These are phyloP conservation scores for Suhomyces maxii DNA, from an alignment of 1,139 yeast genomes.

Conservation along the genomic window DNA sequence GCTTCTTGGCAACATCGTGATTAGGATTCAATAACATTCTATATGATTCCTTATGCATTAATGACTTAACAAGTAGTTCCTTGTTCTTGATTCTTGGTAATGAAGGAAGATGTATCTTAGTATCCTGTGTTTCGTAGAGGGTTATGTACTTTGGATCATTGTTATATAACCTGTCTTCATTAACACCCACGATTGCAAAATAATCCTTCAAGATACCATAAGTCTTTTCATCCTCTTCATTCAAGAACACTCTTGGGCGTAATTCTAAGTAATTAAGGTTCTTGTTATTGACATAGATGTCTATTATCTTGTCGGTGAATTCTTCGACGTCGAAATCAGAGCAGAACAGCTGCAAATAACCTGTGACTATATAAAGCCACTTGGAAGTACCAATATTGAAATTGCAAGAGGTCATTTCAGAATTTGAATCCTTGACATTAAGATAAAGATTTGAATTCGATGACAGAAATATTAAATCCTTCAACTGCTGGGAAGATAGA, in stretches of 20 bases:
- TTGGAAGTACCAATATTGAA: conserved; percentile 16
- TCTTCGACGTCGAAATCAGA: conserved; percentile 26
- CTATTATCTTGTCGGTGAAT: conserved; percentile 33
- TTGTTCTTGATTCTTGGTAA: conserved; percentile 37
- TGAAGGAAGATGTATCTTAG: conserved; percentile 32
- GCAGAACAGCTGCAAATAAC: conserved; percentile 33
- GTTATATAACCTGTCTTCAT: conserved; percentile 23
- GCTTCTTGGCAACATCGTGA: conserved; percentile 31
- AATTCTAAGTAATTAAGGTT: conserved; percentile 12
- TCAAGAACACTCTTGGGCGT: conserved; percentile 8
- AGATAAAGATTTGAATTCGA: conserved; percentile 9
- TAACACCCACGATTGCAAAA: conserved; percentile 24
- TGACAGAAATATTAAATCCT: conserved; percentile 19
- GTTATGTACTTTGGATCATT: conserved; percentile 21
- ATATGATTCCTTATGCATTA: conserved; percentile 44
- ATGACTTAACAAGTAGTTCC: conserved; percentile 34
- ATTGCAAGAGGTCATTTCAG: conserved; percentile 7
- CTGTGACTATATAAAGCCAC: conserved; percentile 40
- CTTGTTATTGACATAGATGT: conserved; percentile 29
- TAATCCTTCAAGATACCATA: conserved; percentile 21
- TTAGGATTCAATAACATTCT: conserved; percentile 31
- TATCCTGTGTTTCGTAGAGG: conserved; percentile 26
- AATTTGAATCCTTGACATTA: conserved; percentile 3
- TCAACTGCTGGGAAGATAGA: conserved; percentile 23
- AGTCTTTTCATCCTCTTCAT: conserved; percentile 14